Conservation (phyloP, 2,329 filamentous ascomycete genomes). For the Arthrinium puccinioides region DNA sequence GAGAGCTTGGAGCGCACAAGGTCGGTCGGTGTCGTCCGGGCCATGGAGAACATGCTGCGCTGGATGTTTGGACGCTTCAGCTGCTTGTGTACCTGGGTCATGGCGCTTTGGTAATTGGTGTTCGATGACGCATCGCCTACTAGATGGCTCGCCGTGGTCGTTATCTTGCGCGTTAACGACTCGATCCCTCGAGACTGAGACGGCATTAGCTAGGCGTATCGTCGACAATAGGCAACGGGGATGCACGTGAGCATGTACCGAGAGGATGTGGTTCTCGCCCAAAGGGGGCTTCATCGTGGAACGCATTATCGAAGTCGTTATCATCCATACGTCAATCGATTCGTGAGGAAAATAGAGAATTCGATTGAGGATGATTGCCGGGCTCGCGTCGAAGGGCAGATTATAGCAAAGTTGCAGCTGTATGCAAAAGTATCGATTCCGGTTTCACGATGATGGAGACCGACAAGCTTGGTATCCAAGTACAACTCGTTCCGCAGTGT, state of each 20-base stretch:
- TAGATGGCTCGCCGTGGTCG: slow-evolving; percentile 84
- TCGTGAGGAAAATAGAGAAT: neutral
- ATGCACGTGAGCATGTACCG: slow-evolving; percentile 14
- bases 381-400: too few relatives aligned
- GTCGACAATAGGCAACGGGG: slow-evolving; percentile 4
- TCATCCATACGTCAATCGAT: slow-evolving; percentile 24
- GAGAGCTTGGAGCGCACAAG: slow-evolving; percentile 88
- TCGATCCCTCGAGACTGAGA: slow-evolving; percentile 76
- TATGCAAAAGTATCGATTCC: too few relatives aligned
- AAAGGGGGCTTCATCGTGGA: slow-evolving; percentile 25
- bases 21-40: slow-evolving; percentile 87
- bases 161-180: slow-evolving; percentile 90
- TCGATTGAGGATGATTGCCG: neutral
- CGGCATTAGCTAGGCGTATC: slow-evolving; percentile 3
- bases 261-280: slow-evolving; percentile 24
- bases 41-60: slow-evolving; percentile 84
- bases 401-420: too few relatives aligned
- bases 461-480: too few relatives aligned
- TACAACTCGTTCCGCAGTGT: too few relatives aligned
- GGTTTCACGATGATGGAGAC: too few relatives aligned
- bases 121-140: slow-evolving; percentile 54
- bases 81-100: slow-evolving; percentile 85
- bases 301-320: slow-evolving; percentile 23
- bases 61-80: slow-evolving; percentile 78
- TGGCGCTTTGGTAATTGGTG: slow-evolving; percentile 75